Evolutionary conservation across 2,329 filamentous ascomycete genomes (phyloP).

Genomic region (Domatiomyces globalis): DNA sequence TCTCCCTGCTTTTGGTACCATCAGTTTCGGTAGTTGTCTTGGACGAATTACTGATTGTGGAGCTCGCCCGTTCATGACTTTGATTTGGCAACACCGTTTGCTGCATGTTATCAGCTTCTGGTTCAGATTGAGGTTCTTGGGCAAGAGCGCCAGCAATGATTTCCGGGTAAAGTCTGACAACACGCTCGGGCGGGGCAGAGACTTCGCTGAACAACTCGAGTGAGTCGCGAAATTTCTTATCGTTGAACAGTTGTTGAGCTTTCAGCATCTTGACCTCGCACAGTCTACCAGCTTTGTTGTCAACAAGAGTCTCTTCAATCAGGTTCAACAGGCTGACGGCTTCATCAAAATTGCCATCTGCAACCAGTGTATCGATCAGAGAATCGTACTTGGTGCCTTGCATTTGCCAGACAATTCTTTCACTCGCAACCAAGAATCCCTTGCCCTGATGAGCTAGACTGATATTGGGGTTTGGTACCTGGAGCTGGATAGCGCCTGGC

Average conservation of each 20-base stretch:
- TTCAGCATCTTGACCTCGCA: constrained; percentile 85
- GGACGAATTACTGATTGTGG: constrained; percentile 2
- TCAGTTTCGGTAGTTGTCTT: constrained; percentile 10
- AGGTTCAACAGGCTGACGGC: constrained; percentile 78
- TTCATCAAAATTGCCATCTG: constrained; percentile 65
- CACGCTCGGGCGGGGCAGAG: constrained; percentile 73
- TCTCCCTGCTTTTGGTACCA: constrained; percentile 9
- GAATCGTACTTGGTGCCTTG: constrained; percentile 79
- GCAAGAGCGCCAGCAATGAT: constrained; percentile 67
- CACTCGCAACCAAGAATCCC: constrained; percentile 84
- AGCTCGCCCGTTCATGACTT: constrained; percentile 6
- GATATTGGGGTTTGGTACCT: constrained; percentile 83
- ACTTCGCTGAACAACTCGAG: constrained; percentile 87
- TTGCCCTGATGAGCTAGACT: constrained; percentile 94
- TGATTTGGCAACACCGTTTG: constrained; percentile 1
- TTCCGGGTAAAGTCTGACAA: constrained; percentile 70
- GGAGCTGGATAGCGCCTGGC: constrained; percentile 67
- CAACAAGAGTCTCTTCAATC: constrained; percentile 81
- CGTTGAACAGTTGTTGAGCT: constrained; percentile 67
- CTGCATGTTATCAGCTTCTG: not conserved
- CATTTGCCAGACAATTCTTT: constrained; percentile 92
- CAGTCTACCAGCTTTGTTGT: constrained; percentile 65
- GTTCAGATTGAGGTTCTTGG: constrained; percentile 29
- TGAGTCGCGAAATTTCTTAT: constrained; percentile 69
- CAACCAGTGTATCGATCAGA: constrained; percentile 70